Base-by-base conservation (phyloP, 139 green algal genomes). In the Gonium pectorale region DNA sequence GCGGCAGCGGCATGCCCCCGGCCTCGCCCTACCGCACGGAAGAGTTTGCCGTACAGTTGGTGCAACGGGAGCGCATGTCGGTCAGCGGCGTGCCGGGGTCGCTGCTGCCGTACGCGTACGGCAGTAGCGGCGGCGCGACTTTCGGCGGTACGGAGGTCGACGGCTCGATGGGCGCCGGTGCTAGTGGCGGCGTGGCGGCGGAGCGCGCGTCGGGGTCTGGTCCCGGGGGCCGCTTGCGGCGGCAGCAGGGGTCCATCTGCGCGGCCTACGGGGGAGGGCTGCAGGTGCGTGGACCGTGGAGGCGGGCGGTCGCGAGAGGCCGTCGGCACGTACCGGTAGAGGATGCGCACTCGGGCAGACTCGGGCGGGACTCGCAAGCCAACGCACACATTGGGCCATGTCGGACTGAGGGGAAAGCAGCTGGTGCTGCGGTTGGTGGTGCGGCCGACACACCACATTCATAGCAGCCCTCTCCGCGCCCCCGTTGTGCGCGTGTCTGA, bases 51-150 rank as follows among this genome's bases (percentile, higher is more conserved):
- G 67, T 75, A 6, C 41, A 56, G 41, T 41, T 75, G 26, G 67
- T 75, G 27, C 67, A 75, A 29, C 67, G 67, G 26, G 67, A 75
- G 41, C 67, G 67, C 26, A 60, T 75, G 41, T 75, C 67, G 26
- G 67, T 75, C 67, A 75, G 67, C 27, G 67, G 40, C 67, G 41
- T 59, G 41, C 67, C 40, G 13, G 40, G 26, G 15, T 6, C 27
- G n/a, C 67, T 26, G n/a, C 26, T 75, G 67, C 59, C 67, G 67
- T 59, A 59, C 67, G 6, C 2, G 38, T 38, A 40, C 21, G 38
- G 26, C 33, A 46, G 29, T 35, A 31, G n/a, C n/a, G 29, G 29
- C 62, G 56, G 56, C 56, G 56, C 17, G 17, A n/a, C 21, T 6
- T 35, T 6, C 19, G 22, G 56, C 56, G 56, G 56, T n/a, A n/a